Percentiles rank a stretch among this genome's conserved stretches.
phyloP scores from a whole-genome alignment of 176 grass and related monocot genomes.

The Eleusine indica region DNA sequence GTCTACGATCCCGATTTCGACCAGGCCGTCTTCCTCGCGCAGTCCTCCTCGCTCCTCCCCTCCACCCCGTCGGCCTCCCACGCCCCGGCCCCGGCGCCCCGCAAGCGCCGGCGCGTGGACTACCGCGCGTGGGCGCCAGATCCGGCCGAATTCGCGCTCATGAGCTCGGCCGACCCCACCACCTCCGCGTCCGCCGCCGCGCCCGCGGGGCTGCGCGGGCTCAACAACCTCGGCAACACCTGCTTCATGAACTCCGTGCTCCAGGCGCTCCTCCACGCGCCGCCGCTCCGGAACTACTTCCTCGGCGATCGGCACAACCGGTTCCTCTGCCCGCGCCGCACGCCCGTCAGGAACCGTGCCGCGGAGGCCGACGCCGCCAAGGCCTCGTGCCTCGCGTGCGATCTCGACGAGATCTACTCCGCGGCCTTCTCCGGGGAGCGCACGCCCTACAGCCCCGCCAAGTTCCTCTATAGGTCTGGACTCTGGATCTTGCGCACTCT shows the following conservation, averaged over 20 bases:
- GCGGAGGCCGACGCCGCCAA: constrained; percentile 19
- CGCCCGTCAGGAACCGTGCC: constrained; percentile 57
- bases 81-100: background rate
- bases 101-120: constrained; percentile 76
- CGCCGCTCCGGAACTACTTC: constrained; percentile 90
- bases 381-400: constrained; percentile 72
- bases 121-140: constrained; percentile 80
- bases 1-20: constrained; percentile 96
- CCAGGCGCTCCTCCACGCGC: constrained; percentile 83
- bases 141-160: constrained; percentile 67
- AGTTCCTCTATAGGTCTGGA: constrained; percentile 86
- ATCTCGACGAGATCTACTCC: constrained; percentile 91
- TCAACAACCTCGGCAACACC: constrained; percentile 95
- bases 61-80: background rate
- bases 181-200: constrained; percentile 48
- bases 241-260: constrained; percentile 99
- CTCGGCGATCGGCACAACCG: constrained; percentile 88
- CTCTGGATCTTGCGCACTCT: constrained; percentile 46
- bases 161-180: constrained; percentile 56
- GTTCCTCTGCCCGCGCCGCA: constrained; percentile 67
- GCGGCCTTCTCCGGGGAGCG: constrained; percentile 87
- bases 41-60: constrained; percentile 52
- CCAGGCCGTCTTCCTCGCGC: constrained; percentile 71
- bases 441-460: constrained; percentile 78
- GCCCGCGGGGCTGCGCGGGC: constrained; percentile 63